Evolutionary conservation across 1,284 basidiomycete species (phyloP), one percentile per base, ranked within the genome.

Genomic region (Tilletia walkeri): DNA sequence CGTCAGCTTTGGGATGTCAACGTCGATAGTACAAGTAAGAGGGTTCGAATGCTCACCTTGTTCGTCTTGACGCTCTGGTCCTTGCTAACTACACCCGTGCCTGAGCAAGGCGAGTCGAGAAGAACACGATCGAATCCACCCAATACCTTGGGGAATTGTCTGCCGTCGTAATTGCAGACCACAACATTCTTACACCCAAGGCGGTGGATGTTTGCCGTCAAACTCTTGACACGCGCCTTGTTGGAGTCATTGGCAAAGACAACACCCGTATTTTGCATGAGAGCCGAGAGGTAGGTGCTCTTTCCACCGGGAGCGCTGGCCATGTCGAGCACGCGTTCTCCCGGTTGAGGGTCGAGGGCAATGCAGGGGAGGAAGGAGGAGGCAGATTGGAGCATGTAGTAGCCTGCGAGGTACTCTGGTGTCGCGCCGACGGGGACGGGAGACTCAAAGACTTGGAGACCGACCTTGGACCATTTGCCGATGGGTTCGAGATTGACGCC

Each of bases 361-460:
- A 99, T 95, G 78, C 98, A 95, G 56, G 96, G 96, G n/a, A 99
- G 88, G 88, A 99, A 98, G 0, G 95, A 98, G 5, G 94, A 96
- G 3, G 96, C 96, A 3, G 96, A 94, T 86, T 99, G 96, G 20
- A 99, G 91, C 93, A 99, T 99, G 86, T 99, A 99, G 84, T 99
- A 95, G 2, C 96, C 96, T 0, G 95, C 94, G 48, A 99, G 90
- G 85, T 99, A 99, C 86, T 99, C 96, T 5, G 96, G 96, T 2
- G 96, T 99, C 4, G 96, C 96, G 82, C 83, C 83, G 49, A 99
- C 92, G 1, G 96, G 96, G 3, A 99, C 95, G 70, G 89, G 90
- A 75, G 92, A 94, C 85, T 99, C 96, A 81, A 99, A 99, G 1
- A 99, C 91, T 85, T 99, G 96, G 41, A 99, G 87, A 7, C 96